phyloP scores from a whole-genome alignment of 108 stramenopile species.

The Tribonema minus region DNA sequence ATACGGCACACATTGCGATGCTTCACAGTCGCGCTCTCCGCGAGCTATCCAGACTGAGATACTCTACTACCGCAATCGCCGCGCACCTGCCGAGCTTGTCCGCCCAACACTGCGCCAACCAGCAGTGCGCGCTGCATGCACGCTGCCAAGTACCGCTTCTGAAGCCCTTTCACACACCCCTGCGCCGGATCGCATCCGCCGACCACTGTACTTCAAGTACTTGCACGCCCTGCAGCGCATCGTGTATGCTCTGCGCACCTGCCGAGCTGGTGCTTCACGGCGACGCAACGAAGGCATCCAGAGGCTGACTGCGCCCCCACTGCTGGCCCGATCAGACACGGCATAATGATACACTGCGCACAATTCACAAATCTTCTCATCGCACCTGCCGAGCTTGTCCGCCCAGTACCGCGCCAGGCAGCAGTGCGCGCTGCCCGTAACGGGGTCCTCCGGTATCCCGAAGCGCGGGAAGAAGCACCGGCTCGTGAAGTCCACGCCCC shows the following conservation, averaged over 20 bases:
- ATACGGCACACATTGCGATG: not conserved
- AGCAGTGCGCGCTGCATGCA: no score
- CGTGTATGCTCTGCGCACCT: not conserved
- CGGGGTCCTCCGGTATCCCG: constrained; percentile 95
- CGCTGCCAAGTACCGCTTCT: no score
- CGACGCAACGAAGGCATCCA: no score
- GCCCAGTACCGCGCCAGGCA: constrained; percentile 81
- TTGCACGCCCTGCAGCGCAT: not conserved
- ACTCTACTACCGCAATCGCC: no score
- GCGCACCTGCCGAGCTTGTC: constrained; percentile 64
- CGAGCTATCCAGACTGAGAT: no score
- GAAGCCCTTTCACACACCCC: no score
- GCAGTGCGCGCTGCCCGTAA: constrained; percentile 92
- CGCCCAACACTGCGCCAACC: constrained; percentile 80
- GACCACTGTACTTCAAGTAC: not conserved
- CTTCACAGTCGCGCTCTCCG: not conserved
- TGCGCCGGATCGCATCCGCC: no score
- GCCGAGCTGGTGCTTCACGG: no score
- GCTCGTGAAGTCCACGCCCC: constrained; percentile 60
- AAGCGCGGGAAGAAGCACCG: constrained; percentile 90
- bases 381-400: constrained; percentile 62
- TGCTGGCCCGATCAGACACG: not conserved
- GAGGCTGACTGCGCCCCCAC: not conserved
- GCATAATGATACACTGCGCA: not conserved
- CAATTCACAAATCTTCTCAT: not conserved